These are phyloP conservation scores for Linnemannia zychae DNA, from an alignment of 192 early-diverging fungal genomes.

Conservation along the genomic window DNA sequence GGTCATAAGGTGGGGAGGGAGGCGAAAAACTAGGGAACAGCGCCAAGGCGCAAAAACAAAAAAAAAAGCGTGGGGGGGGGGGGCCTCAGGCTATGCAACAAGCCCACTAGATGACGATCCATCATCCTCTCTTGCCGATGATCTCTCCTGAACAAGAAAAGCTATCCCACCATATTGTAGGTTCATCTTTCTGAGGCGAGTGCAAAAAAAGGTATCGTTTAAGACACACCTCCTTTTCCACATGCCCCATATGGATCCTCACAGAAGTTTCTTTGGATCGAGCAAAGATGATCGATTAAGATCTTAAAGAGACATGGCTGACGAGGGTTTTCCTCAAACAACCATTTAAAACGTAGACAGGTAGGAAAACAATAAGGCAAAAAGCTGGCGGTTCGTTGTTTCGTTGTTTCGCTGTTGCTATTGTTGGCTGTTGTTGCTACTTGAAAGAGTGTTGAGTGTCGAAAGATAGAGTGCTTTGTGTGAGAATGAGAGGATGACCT, in stretches of 20 bases:
- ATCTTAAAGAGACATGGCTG: not conserved
- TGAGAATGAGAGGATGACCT: slow-evolving; percentile 5
- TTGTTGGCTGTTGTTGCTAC: not conserved
- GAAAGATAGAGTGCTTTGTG: no score
- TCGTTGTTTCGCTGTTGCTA: not conserved
- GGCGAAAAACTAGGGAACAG: not conserved
- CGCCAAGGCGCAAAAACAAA: not conserved
- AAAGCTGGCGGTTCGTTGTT: not conserved
- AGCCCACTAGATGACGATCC: not conserved
- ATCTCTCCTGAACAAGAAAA: not conserved
- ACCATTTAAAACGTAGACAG: not conserved
- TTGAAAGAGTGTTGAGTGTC: not conserved
- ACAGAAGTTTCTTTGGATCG: not conserved
- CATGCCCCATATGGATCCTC: not conserved
- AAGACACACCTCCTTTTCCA: not conserved
- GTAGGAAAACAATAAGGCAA: not conserved
- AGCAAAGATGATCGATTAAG: not conserved
- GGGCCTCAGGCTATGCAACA: not conserved
- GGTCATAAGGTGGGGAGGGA: not conserved
- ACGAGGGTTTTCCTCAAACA: not conserved
- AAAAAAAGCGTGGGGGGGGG: not conserved
- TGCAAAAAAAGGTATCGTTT: not conserved
- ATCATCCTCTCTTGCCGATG: not conserved
- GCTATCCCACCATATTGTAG: no score
- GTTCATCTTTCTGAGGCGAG: no score